Evolutionary conservation across 2,329 filamentous ascomycete genomes (phyloP).

Genomic region (Aspergillaceae sp.): DNA sequence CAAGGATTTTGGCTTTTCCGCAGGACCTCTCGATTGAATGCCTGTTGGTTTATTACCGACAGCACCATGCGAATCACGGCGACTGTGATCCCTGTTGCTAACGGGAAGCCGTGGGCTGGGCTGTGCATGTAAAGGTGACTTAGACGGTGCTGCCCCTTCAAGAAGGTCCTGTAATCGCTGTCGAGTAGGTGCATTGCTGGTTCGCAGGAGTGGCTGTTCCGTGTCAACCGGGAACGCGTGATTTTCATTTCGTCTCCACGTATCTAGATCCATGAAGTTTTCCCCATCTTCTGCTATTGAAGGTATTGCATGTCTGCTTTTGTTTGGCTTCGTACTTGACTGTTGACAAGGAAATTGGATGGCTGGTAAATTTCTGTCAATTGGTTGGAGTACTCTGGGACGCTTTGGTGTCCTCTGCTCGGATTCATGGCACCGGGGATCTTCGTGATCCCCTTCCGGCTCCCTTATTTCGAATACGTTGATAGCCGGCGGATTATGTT

Average conservation of each 20-base stretch:
- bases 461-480: background rate
- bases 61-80: background rate
- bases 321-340: conserved; percentile 29
- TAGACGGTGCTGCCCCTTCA: conserved; percentile 18
- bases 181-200: conserved; percentile 4
- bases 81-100: background rate
- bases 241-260: background rate
- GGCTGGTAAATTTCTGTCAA: conserved; percentile 20
- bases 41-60: background rate
- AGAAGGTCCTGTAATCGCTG: conserved; percentile 27
- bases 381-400: conserved; percentile 16
- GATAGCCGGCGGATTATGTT: too few species aligned
- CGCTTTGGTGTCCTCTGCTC: conserved; percentile 2
- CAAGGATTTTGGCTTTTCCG: background rate
- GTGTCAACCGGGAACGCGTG: background rate
- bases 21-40: background rate
- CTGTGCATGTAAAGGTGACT: conserved; percentile 9
- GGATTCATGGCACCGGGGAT: background rate
- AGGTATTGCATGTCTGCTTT: conserved; percentile 31
- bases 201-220: background rate
- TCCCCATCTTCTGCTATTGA: conserved; percentile 44
- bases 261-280: conserved; percentile 1
- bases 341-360: conserved; percentile 1
- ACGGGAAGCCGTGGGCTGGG: background rate
- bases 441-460: background rate